These are phyloP conservation scores for Xylaria curta DNA, from an alignment of 495 filamentous ascomycete genomes.

Conservation along the genomic window DNA sequence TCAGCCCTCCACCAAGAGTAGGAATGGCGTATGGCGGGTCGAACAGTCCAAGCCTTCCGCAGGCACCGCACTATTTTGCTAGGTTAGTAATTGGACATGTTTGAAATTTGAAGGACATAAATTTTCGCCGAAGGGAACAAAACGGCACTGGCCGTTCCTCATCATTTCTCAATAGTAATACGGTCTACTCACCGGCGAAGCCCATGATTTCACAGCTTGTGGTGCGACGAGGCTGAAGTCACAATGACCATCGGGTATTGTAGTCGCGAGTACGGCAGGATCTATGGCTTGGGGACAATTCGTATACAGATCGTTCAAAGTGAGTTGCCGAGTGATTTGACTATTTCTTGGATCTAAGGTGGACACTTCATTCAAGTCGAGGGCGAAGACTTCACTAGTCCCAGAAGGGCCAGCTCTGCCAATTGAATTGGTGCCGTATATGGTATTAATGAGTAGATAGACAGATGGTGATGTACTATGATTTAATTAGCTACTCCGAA, in stretches of 20 bases:
- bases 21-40: slow-evolving; percentile 44
- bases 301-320: slow-evolving; percentile 41
- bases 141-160: neutral
- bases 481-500: slow-evolving; percentile 11
- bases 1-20: slow-evolving; percentile 32
- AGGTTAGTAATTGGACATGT: neutral
- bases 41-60: slow-evolving; percentile 41
- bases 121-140: neutral
- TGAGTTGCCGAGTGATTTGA: slow-evolving; percentile 37
- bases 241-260: slow-evolving; percentile 33
- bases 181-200: slow-evolving; percentile 29
- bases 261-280: slow-evolving; percentile 37
- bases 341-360: slow-evolving; percentile 31
- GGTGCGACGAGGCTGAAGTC: slow-evolving; percentile 42
- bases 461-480: slow-evolving; percentile 48
- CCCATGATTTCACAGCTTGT: slow-evolving; percentile 34
- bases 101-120: neutral
- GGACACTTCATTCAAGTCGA: slow-evolving; percentile 39
- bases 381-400: slow-evolving; percentile 34
- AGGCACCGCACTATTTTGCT: slow-evolving; percentile 35
- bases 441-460: slow-evolving; percentile 45
- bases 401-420: slow-evolving; percentile 34
- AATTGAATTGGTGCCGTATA: slow-evolving; percentile 36
- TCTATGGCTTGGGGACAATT: slow-evolving; percentile 37
- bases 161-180: neutral